A percentile compares a stretch with the other conserved stretches of the same genome.
These are phyloP conservation scores for Pestalotiopsis sp. DNA, from an alignment of 2,329 filamentous ascomycete genomes.

Conservation along the genomic window DNA sequence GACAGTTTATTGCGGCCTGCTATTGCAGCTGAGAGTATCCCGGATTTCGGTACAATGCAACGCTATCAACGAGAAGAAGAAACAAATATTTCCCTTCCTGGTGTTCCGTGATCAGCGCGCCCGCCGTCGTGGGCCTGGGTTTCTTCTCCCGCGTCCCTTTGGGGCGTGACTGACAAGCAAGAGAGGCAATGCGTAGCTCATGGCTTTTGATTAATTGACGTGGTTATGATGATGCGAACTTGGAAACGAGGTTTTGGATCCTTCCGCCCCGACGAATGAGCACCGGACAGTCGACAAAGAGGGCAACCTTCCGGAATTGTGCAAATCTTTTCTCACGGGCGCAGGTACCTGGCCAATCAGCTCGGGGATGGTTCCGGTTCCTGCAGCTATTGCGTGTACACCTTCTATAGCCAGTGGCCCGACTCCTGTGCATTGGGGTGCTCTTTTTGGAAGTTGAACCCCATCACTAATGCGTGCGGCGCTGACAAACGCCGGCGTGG, in stretches of 20 bases:
- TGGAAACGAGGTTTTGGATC: background rate
- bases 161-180: background rate
- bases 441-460: slow-evolving; percentile 11
- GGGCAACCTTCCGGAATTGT: slow-evolving; percentile 8
- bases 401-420: background rate
- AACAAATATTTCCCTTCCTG: background rate
- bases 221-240: background rate
- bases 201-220: background rate
- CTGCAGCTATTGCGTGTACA: background rate
- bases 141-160: background rate
- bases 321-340: background rate
- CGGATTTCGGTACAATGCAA: slow-evolving; percentile 5
- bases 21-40: slow-evolving; percentile 1
- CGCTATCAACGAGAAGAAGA: background rate
- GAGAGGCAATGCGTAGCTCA: background rate
- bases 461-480: slow-evolving; percentile 2
- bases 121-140: slow-evolving; percentile 1
- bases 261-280: background rate
- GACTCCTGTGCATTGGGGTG: background rate
- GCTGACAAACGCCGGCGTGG: slow-evolving; percentile 1
- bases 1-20: background rate
- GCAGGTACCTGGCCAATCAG: background rate
- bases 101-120: background rate
- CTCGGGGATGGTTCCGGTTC: background rate
- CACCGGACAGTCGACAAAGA: background rate